These are phyloP conservation scores for Datura wrightii DNA, from an alignment of 257 asterid species.

Conservation along the genomic window DNA sequence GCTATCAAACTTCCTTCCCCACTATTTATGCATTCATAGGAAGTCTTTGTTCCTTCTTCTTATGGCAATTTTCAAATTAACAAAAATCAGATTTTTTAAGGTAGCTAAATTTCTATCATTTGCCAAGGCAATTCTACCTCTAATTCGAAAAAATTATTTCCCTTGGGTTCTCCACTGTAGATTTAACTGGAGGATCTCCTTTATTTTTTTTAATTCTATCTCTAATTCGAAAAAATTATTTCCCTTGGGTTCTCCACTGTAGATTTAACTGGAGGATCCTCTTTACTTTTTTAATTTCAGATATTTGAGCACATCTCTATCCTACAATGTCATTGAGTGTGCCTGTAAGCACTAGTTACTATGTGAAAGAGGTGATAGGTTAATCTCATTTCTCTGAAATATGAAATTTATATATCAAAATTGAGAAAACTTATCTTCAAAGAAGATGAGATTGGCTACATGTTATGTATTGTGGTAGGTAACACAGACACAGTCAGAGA, in stretches of 20 bases:
- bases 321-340: neutral
- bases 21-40: neutral
- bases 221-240: neutral
- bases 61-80: neutral
- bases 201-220: neutral
- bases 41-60: neutral
- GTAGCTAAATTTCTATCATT: neutral
- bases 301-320: neutral
- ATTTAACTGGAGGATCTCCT: neutral
- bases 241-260: neutral
- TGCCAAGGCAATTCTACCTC: neutral
- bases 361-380: neutral
- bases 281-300: neutral
- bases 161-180: neutral
- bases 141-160: neutral
- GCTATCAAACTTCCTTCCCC: neutral
- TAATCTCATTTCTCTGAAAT: conserved; percentile 16
- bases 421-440: neutral
- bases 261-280: neutral
- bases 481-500: neutral
- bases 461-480: neutral
- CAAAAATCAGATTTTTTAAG: neutral
- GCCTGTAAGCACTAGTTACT: neutral
- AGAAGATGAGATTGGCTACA: conserved; percentile 1
- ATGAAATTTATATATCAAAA: neutral